Evolutionary conservation across 2,329 filamentous ascomycete species (phyloP).

Genomic region (Cephalotrichum gorgonifer): DNA sequence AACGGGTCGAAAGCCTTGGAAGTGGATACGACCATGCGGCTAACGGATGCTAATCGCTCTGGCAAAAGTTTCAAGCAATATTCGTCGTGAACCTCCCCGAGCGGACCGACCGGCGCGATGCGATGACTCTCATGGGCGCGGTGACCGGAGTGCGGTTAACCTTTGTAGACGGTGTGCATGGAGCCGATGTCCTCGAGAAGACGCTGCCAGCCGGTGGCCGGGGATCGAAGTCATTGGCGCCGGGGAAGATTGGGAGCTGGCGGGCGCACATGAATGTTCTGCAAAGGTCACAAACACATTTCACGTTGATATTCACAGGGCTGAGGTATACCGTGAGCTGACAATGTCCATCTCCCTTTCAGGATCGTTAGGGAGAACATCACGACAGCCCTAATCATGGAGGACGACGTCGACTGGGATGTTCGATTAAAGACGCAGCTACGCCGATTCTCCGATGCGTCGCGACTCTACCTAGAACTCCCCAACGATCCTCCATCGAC

Average conservation of each 20-base stretch:
- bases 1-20: background rate
- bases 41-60: background rate
- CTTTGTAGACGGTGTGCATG: conserved; percentile 34
- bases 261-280: conserved; percentile 27
- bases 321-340: too few relatives aligned
- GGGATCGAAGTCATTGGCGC: background rate
- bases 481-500: background rate
- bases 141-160: conserved; percentile 31
- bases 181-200: conserved; percentile 24
- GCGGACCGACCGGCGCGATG: conserved; percentile 39
- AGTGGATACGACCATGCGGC: background rate
- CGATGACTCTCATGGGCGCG: conserved; percentile 33
- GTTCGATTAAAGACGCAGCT: conserved; percentile 18
- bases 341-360: background rate
- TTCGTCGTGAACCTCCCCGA: conserved; percentile 40
- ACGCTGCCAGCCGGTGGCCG: conserved; percentile 15
- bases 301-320: background rate
- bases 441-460: background rate
- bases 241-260: conserved; percentile 17
- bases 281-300: conserved; percentile 14
- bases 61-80: conserved; percentile 42
- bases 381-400: conserved; percentile 38
- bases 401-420: conserved; percentile 51
- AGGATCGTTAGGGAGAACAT: conserved; percentile 33
- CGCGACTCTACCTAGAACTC: background rate